These are phyloP conservation scores for Paracoccidioides lutzii DNA, from an alignment of 2,329 filamentous ascomycete genomes.

Conservation along the genomic window DNA sequence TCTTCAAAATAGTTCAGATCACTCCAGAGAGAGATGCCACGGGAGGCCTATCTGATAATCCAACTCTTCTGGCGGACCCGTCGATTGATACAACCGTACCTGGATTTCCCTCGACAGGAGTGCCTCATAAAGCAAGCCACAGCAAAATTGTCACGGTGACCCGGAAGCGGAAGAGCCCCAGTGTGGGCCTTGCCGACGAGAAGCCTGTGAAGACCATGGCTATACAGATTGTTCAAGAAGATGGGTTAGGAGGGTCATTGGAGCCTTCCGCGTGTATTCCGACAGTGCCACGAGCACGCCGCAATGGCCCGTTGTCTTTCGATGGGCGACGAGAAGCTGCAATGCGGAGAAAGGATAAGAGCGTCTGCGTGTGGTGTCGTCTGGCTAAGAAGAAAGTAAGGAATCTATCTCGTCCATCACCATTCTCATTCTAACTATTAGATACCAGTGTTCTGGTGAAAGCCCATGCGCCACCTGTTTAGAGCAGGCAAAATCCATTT, in stretches of 20 bases:
- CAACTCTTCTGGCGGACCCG: background rate
- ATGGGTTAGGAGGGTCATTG: constrained; percentile 30
- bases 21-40: background rate
- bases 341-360: constrained; percentile 31
- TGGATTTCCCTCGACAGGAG: background rate
- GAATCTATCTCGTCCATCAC: background rate
- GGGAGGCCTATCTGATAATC: background rate
- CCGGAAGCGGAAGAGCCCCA: constrained; percentile 26
- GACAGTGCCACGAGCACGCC: constrained; percentile 31
- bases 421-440: constrained; percentile 6
- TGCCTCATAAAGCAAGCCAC: background rate
- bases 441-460: constrained; percentile 28
- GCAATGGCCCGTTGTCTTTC: constrained; percentile 29
- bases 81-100: background rate
- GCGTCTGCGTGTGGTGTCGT: constrained; percentile 33
- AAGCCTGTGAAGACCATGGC: constrained; percentile 17
- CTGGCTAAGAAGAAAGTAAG: constrained; percentile 33
- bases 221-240: constrained; percentile 33
- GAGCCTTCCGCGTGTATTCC: constrained; percentile 28
- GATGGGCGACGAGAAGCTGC: constrained; percentile 30
- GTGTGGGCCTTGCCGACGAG: constrained; percentile 16
- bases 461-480: constrained; percentile 31
- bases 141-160: constrained; percentile 12
- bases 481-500: constrained; percentile 14
- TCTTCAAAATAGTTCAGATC: background rate